Evolutionary conservation across 768 basidiomycete species (phyloP), one percentile per base, ranked within the genome.

Genomic region (Lactifluus hygrophoroides): DNA sequence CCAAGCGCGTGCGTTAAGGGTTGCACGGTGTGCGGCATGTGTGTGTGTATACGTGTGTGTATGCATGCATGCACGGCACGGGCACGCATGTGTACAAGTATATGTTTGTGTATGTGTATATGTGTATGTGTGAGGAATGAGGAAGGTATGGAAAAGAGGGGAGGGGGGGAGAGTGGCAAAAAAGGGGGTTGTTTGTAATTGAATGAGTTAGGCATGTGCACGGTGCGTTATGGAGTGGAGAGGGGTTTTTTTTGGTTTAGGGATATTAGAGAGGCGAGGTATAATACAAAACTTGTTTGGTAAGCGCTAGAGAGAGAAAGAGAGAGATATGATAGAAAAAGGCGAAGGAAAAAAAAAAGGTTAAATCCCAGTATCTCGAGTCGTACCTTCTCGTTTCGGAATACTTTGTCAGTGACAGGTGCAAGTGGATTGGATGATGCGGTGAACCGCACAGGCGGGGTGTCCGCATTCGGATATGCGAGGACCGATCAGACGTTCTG

Each of bases 401-500:
- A 54, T 44, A 59, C 19, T 40, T 43, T 17, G 57, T 48, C 51
- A 51, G 45, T 30, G 37, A 59, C 58, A 49, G 42, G 25, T 44
- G 47, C 53, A 23, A 27, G 11, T 27, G 25, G 51, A 27, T 35
- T 43, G 48, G 54, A 30, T 38, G 45, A 32, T 49, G 47, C 55
- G 55, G 38, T 49, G 38, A 17, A 49, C 49, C 59, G 54, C 48
- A 54, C 58, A 43, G 19, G 54, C 58, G 59, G 53, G 59, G 59
- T 25, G 59, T 56, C 59, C 38, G 48, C n/a, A 38, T 60, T 60
- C 49, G 59, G 59, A 25, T 27, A 42, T 56, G 49, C 21, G 49
- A 51, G 48, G 49, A 60, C 59, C 49, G 59, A 62, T 62, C 61
- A 62, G 61, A 62, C 53, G 61, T 62, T 62, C 61, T 60, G 61